Base-by-base conservation (phyloP, 2,329 filamentous ascomycete species). In the Tolypocladium sp. region DNA sequence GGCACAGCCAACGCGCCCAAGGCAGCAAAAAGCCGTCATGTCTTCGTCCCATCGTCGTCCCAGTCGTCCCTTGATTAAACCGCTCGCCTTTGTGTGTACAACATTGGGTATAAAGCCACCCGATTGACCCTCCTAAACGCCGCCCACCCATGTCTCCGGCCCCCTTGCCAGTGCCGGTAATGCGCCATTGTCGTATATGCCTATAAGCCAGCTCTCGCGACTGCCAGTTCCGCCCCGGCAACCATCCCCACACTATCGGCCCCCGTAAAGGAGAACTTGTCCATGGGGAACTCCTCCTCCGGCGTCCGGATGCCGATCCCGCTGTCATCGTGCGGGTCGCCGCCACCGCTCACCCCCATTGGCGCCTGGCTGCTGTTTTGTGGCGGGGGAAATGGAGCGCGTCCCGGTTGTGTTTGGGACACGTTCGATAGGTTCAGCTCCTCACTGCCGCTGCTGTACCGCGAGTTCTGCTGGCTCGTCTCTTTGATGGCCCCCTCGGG, bases 261-360 rank as follows among this genome's bases (percentile, higher is more conserved):
- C 42, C 70, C 70, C 15, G 74, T 65, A 60, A 79, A 81, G 12
- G 77, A 75, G 67, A 81, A 87, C 67, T 87, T 87, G 57, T 83
- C 81, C 69, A 84, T 79, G 1, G 80, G 76, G 54, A 84, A 85
- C 33, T 88, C 85, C 58, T 87, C 85, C 57, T 88, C 85, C 1
- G 85, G 84, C 5, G 84, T 87, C 56, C 84, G 76, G 65, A 91
- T 87, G 37, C 87, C 87, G 61, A 91, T 91, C 1, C 87, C 88
- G 66, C 88, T 91, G 64, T 91, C 89, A 64, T 91, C 88, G 61
- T 87, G 83, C 3, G 69, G 74, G 59, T 80, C 79, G 60, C 76
- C 67, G 30, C 79, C 77, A 53, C 77, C 20, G 20, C 30, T 64
- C 61, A 64, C 64, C 27, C 59, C 64, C 62, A 68, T 61, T 1